Percentiles rank a stretch among this genome's conserved stretches.
phyloP scores from a whole-genome alignment of 139 green algal genomes.

The Nannochloris sp. region DNA sequence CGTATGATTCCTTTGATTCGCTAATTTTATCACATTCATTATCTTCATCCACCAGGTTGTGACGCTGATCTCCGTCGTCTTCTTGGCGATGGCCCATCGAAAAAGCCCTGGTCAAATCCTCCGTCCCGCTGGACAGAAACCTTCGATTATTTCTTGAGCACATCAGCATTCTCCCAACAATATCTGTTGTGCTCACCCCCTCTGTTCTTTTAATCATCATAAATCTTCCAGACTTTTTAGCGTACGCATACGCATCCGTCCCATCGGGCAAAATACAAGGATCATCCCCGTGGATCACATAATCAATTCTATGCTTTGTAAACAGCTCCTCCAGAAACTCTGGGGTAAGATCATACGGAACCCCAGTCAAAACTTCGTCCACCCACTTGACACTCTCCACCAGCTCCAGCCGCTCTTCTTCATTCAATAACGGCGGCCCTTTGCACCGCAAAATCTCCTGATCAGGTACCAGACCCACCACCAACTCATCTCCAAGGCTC shows the following conservation, averaged over 20 bases:
- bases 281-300: constrained; percentile 98
- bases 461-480: constrained; percentile 93
- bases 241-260: constrained; percentile 92
- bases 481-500: constrained; percentile 81
- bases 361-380: constrained; percentile 91
- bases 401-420: constrained; percentile 76
- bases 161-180: constrained; percentile 95
- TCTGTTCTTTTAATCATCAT: constrained; percentile 94
- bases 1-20: too few species aligned
- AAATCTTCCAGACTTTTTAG: constrained; percentile 86
- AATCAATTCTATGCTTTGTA: constrained; percentile 91
- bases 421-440: constrained; percentile 82
- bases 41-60: not conserved
- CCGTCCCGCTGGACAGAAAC: not conserved
- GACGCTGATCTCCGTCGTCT: not conserved
- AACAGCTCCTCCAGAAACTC: constrained; percentile 92
- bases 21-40: not conserved
- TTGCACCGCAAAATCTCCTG: constrained; percentile 88
- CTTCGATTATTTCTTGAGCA: constrained; percentile 66
- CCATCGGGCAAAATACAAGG: constrained; percentile 96
- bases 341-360: constrained; percentile 89
- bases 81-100: not conserved
- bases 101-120: constrained; percentile 11
- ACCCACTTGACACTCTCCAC: constrained; percentile 96
- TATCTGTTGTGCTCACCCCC: constrained; percentile 96